Evolutionary conservation across 768 basidiomycete species (phyloP), one percentile per base, ranked within the genome.

Genomic region (Leccinum pellstonianum): DNA sequence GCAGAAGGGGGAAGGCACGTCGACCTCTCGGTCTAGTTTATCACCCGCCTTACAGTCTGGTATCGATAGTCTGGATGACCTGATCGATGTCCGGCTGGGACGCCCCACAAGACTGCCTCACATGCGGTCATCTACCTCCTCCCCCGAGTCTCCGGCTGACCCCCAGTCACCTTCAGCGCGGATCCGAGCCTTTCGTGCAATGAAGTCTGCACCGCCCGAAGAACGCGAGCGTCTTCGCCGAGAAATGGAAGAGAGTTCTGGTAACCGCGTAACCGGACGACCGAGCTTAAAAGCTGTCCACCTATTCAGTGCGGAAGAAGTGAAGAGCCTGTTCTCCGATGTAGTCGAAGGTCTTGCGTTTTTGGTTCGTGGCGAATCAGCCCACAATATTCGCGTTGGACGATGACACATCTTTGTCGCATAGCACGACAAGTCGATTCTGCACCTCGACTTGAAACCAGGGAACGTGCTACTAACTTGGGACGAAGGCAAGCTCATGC

Each of bases 361-460:
- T 68, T 75, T 98, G 75, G 94, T 94, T 63, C 58, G 85, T 73
- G 29, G 29, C 19, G 21, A 23, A 21, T 52, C 48, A 25, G 12
- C 41, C 21, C 11, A 11, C 14, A 4, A 9, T 50, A 25, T 25
- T 25, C n/a, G 48, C 54, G 31, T 35, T 49, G 27, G n/a, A 29
- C 60, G 29, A 54, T 64, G 52, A 66, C 59, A 21, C 57, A 11
- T 57, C 43, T 11, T 46, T 23, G 27, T 25, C 52, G 4, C 35
- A 66, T 12, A 93, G 91, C 92, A 94, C 63, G 82, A 86, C 64
- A 86, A 82, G 67, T 87, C 91, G 1, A 95, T 98, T 54, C 71
- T 98, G 23, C 95, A 98, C 70, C 83, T 97, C 3, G 95, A 98
- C 70, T 75, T 98, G 63, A 98, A 97, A 73, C 93, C 94, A 10